Conservation (phyloP, 1,139 yeast species). For the Pichia sp. region DNA sequence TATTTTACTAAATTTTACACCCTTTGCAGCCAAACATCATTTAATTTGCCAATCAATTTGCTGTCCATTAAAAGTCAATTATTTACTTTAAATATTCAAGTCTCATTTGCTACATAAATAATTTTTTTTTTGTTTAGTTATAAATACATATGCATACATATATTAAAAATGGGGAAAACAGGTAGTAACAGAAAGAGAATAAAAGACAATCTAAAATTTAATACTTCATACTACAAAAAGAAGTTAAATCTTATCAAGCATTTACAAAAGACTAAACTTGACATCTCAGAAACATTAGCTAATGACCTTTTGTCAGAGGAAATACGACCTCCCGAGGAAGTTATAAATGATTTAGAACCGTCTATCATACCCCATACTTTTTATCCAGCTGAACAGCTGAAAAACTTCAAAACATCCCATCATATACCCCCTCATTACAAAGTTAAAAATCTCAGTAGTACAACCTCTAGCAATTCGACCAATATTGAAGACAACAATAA, state of each 20-base stretch:
- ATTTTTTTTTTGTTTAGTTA: no score
- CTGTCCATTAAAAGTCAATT: no score
- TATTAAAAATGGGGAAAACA: conserved; percentile 2
- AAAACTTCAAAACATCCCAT: not conserved
- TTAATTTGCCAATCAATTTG: no score
- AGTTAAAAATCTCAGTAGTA: not conserved
- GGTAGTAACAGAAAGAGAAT: not conserved
- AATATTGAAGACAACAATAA: not conserved
- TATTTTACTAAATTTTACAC: no score
- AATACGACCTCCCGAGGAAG: not conserved
- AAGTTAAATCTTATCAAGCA: conserved; percentile 3
- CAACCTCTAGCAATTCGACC: no score
- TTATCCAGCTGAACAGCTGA: not conserved
- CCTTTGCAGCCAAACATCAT: no score
- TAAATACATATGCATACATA: no score
- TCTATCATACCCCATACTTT: not conserved
- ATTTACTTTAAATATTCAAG: no score
- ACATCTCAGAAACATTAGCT: conserved; percentile 1
- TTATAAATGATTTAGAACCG: conserved; percentile 6
- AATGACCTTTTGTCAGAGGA: conserved; percentile 7
- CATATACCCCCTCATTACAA: not conserved
- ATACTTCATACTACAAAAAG: conserved; percentile 2
- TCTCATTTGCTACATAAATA: no score
- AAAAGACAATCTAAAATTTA: not conserved
- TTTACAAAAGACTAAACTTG: not conserved